These are phyloP conservation scores for Aspergillus persii DNA, from an alignment of 2,329 filamentous ascomycete species.

Conservation along the genomic window DNA sequence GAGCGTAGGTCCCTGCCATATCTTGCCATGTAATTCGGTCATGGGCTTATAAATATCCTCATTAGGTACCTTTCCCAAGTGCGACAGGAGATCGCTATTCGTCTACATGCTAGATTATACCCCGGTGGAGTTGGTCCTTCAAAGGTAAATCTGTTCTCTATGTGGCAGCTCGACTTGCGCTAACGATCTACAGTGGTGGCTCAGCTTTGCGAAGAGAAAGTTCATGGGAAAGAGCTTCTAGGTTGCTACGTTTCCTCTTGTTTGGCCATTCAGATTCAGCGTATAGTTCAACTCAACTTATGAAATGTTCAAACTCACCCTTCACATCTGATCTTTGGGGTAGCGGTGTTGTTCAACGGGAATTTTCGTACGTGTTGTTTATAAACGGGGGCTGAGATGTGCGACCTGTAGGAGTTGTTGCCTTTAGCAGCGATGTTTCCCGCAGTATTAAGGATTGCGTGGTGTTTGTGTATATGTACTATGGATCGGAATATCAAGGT, in stretches of 20 bases:
- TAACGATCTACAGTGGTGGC: conserved; percentile 74
- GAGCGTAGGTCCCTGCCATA: conserved; percentile 61
- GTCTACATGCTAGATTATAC: conserved; percentile 84
- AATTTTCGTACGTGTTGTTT: conserved; percentile 8
- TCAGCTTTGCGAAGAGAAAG: conserved; percentile 98
- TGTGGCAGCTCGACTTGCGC: neutral
- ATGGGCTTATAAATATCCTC: neutral
- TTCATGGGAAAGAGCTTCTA: conserved; percentile 96
- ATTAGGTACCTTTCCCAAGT: conserved; percentile 71
- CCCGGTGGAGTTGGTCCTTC: conserved; percentile 68
- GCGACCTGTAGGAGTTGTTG: neutral
- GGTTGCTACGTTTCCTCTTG: conserved; percentile 20
- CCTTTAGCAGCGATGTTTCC: neutral
- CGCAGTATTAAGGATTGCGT: neutral
- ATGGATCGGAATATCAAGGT: no score
- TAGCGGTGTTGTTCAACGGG: conserved; percentile 7
- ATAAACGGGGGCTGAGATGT: neutral
- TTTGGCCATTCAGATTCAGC: conserved; percentile 9
- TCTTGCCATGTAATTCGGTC: neutral
- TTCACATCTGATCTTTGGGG: conserved; percentile 2
- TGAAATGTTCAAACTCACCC: conserved; percentile 11
- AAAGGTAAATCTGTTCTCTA: conserved; percentile 46
- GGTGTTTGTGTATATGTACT: neutral
- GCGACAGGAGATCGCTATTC: conserved; percentile 80
- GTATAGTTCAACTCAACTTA: conserved; percentile 19